These are phyloP conservation scores for Vachellia pachyceras DNA, from an alignment of 306 rosid genomes.

Conservation along the genomic window DNA sequence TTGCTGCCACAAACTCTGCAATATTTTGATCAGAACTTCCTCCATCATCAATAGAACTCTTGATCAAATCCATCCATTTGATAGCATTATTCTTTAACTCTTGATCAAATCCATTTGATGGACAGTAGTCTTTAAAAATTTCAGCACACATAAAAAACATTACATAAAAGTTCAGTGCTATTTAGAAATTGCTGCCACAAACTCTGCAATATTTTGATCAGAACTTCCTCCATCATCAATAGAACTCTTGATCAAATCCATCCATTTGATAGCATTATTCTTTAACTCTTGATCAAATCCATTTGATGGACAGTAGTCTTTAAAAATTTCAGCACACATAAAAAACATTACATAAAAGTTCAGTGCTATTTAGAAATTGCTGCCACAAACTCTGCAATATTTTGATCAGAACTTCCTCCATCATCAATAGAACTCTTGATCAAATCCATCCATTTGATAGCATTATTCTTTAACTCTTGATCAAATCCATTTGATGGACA, in stretches of 20 bases:
- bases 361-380: background rate
- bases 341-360: background rate
- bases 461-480: too few species aligned
- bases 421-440: background rate
- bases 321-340: too few species aligned
- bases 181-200: background rate
- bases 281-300: too few species aligned
- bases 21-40: constrained; percentile 16
- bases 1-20: background rate
- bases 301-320: too few species aligned
- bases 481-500: too few species aligned
- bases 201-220: constrained; percentile 8
- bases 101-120: too few species aligned
- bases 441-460: background rate
- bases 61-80: background rate
- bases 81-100: background rate
- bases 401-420: constrained; percentile 9
- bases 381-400: constrained; percentile 12
- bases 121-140: too few species aligned
- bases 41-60: background rate
- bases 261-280: background rate
- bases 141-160: too few species aligned
- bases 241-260: background rate
- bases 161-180: background rate
- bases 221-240: constrained; percentile 7